Percentiles rank a stretch among this genome's conserved stretches.
These are phyloP conservation scores for Posidonia oceanica DNA, from an alignment of 116 monocot genomes.

Conservation along the genomic window DNA sequence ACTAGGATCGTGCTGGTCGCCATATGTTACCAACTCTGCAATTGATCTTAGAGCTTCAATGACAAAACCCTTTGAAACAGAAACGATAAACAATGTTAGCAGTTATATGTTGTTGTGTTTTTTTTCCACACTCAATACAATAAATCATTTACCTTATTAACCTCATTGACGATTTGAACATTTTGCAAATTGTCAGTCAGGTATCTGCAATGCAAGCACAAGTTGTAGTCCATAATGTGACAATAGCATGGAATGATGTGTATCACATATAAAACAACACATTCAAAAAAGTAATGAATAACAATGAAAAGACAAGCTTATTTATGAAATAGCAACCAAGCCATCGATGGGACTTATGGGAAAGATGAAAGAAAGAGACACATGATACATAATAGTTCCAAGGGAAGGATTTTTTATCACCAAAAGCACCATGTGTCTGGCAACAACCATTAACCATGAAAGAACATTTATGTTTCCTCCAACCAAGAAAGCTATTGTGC, in stretches of 20 bases:
- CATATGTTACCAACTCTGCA: constrained; percentile 89
- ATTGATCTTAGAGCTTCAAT: constrained; percentile 95
- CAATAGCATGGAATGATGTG: background rate
- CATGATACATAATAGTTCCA: too few species aligned
- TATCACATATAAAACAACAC: too few species aligned
- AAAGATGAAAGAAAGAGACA: too few species aligned
- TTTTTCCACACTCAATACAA: background rate
- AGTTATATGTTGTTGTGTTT: background rate
- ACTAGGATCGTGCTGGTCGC: constrained; percentile 88
- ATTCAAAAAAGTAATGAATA: too few species aligned
- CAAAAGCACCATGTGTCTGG: too few species aligned
- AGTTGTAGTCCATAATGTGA: background rate
- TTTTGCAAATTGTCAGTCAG: constrained; percentile 83
- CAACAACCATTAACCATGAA: too few species aligned
- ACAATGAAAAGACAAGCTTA: too few species aligned
- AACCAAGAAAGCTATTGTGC: too few species aligned
- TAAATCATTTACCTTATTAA: constrained; percentile 58
- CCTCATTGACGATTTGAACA: constrained; percentile 74
- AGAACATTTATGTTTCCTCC: too few species aligned
- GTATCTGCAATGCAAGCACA: constrained; percentile 42
- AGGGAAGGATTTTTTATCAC: too few species aligned
- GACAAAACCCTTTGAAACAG: constrained; percentile 68
- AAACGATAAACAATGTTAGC: background rate
- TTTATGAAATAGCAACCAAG: too few species aligned
- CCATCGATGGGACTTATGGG: too few species aligned